phyloP scores from a whole-genome alignment of 2,329 filamentous ascomycete species.

The Rhinocladiella mackenziei region DNA sequence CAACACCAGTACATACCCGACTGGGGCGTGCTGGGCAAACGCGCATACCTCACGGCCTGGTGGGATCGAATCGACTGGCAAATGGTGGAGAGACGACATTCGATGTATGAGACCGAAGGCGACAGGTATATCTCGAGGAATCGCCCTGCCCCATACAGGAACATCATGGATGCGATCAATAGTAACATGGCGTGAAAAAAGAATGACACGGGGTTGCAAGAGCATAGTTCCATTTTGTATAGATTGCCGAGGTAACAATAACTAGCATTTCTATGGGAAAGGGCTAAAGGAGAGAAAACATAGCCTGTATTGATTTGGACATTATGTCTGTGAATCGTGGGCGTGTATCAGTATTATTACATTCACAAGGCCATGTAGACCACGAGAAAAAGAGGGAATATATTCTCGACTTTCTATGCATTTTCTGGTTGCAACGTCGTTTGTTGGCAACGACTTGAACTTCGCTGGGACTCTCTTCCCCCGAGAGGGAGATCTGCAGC shows the following conservation, averaged over 20 bases:
- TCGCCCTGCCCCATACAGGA: not conserved
- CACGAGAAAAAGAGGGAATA: too few relatives aligned
- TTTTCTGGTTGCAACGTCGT: too few relatives aligned
- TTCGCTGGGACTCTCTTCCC: too few relatives aligned
- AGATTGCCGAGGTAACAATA: too few relatives aligned
- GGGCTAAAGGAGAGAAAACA: too few relatives aligned
- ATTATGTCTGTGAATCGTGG: too few relatives aligned
- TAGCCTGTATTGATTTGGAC: too few relatives aligned
- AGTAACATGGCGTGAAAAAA: not conserved
- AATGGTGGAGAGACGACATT: constrained; percentile 48
- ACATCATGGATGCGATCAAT: constrained; percentile 10
- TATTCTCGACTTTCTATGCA: too few relatives aligned
- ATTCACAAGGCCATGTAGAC: not conserved
- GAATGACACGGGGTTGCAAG: not conserved
- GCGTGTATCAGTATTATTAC: not conserved
- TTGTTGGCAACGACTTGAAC: too few relatives aligned
- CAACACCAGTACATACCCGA: constrained; percentile 88
- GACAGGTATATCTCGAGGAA: too few relatives aligned
- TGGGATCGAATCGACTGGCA: constrained; percentile 88
- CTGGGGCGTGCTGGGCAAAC: constrained; percentile 73
- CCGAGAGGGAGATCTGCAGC: too few relatives aligned
- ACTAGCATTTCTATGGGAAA: too few relatives aligned
- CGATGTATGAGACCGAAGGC: constrained; percentile 11
- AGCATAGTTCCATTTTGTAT: not conserved
- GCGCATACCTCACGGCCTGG: constrained; percentile 71